Evolutionary conservation across 192 early-diverging fungal species (phyloP).

Genomic region (Allomyces arbusculus): DNA sequence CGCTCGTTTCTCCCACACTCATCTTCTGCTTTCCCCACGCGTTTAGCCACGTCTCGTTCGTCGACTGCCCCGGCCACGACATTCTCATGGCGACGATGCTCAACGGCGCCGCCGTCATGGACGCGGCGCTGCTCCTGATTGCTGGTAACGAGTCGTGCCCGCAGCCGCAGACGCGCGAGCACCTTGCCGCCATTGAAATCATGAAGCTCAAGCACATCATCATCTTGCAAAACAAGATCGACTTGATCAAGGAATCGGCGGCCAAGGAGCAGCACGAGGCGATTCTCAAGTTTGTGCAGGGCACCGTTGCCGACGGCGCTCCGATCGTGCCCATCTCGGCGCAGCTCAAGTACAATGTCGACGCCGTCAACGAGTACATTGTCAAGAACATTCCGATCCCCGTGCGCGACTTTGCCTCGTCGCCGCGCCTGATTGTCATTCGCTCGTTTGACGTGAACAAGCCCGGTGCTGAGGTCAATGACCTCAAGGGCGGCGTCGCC

Average conservation of each 20-base stretch:
- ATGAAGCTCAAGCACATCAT: constrained; percentile 96
- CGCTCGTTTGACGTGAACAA: constrained; percentile 98
- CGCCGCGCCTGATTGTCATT: constrained; percentile 89
- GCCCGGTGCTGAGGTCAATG: constrained; percentile 79
- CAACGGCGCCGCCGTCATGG: constrained; percentile 97
- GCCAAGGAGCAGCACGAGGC: constrained; percentile 74
- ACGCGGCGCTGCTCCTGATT: constrained; percentile 89
- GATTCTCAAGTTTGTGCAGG: constrained; percentile 84
- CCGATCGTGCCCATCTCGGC: constrained; percentile 96
- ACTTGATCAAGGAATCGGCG: constrained; percentile 82
- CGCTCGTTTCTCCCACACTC: not conserved
- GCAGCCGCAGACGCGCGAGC: constrained; percentile 96
- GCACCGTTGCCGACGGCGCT: constrained; percentile 79
- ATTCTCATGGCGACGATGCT: constrained; percentile 99
- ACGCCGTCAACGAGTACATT: constrained; percentile 94
- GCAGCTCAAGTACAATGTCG: constrained; percentile 96
- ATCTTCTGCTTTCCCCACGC: constrained; percentile 1
- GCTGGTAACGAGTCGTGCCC: constrained; percentile 97
- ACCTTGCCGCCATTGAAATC: constrained; percentile 96
- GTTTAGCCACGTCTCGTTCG: constrained; percentile 83
- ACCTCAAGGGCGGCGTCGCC: constrained; percentile 90
- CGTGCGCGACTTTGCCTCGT: constrained; percentile 72
- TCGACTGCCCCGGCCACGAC: constrained; percentile 99
- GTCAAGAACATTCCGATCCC: constrained; percentile 89
- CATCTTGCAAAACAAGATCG: constrained; percentile 97